A percentile compares a stretch with the other conserved stretches of the same genome.
Conservation (phyloP, 140 eudicot species). For the Stevia rebaudiana region DNA sequence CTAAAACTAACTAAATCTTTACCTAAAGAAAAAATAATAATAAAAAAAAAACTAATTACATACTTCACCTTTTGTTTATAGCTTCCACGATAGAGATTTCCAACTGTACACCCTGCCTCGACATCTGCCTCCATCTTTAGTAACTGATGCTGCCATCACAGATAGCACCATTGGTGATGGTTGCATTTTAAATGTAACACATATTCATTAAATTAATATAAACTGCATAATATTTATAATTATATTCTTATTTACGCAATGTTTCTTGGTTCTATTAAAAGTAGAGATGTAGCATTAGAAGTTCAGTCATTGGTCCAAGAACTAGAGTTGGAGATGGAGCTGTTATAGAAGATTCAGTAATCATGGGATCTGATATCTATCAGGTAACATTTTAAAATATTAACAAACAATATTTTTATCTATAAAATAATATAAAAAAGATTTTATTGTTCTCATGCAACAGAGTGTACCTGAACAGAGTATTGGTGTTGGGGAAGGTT, state of each 20-base stretch:
- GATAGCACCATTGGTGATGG: slow-evolving; percentile 81
- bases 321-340: slow-evolving; percentile 68
- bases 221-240: not conserved
- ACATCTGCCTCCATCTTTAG: slow-evolving; percentile 68
- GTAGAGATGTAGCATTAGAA: slow-evolving; percentile 79
- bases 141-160: slow-evolving; percentile 64
- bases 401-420: not conserved
- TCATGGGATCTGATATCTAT: slow-evolving; percentile 92
- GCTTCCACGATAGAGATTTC: slow-evolving; percentile 66
- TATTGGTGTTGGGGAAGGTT: slow-evolving; percentile 77
- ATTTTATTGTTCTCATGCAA: not conserved
- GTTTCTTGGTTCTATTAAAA: slow-evolving; percentile 19
- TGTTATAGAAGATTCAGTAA: slow-evolving; percentile 67
- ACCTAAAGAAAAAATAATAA: no score
- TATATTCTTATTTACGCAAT: slow-evolving; percentile 8
- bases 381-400: slow-evolving; percentile 67
- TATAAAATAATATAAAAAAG: not conserved
- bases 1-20: slow-evolving; percentile 23
- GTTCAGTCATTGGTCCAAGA: slow-evolving; percentile 72
- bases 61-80: slow-evolving; percentile 37
- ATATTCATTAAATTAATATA: slow-evolving; percentile 11
- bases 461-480: slow-evolving; percentile 39
- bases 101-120: slow-evolving; percentile 85
- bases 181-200: slow-evolving; percentile 72
- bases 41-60: no score